These are phyloP conservation scores for Penicillium steckii DNA, from an alignment of 495 filamentous ascomycete species.

Conservation along the genomic window DNA sequence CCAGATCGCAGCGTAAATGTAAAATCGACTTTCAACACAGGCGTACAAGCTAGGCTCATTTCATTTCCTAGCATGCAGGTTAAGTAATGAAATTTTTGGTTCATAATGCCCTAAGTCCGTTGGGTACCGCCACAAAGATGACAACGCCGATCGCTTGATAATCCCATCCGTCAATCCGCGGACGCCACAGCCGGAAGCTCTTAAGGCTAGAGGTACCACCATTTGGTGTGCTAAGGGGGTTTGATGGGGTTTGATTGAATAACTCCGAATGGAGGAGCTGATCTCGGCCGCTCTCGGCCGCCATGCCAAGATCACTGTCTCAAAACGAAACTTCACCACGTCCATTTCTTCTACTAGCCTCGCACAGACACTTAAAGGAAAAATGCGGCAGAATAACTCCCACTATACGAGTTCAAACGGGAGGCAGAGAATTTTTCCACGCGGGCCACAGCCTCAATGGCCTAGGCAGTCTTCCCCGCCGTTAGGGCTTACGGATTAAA, in stretches of 20 bases:
- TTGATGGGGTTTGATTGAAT: too few relatives aligned
- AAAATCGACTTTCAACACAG: too few relatives aligned
- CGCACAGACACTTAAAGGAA: too few relatives aligned
- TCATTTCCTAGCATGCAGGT: neutral
- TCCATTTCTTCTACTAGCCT: neutral
- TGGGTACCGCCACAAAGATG: neutral
- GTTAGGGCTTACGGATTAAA: neutral
- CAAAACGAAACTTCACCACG: neutral
- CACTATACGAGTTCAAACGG: too few relatives aligned
- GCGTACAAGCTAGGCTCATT: too few relatives aligned
- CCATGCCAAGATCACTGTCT: neutral
- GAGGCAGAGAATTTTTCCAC: too few relatives aligned
- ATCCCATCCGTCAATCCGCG: conserved; percentile 6
- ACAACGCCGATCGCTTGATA: conserved; percentile 20
- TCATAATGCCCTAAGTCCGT: neutral
- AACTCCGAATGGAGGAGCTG: too few relatives aligned
- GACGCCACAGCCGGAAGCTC: conserved; percentile 17
- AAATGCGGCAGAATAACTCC: too few relatives aligned
- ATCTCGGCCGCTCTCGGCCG: neutral
- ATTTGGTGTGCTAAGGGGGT: too few relatives aligned
- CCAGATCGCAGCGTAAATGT: too few relatives aligned
- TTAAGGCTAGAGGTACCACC: neutral
- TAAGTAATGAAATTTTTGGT: too few relatives aligned
- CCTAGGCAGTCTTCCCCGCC: neutral
- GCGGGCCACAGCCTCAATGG: too few relatives aligned